Evolutionary conservation across 805 yeast genomes (phyloP).

Genomic region (Kregervanrija fluxuum): DNA sequence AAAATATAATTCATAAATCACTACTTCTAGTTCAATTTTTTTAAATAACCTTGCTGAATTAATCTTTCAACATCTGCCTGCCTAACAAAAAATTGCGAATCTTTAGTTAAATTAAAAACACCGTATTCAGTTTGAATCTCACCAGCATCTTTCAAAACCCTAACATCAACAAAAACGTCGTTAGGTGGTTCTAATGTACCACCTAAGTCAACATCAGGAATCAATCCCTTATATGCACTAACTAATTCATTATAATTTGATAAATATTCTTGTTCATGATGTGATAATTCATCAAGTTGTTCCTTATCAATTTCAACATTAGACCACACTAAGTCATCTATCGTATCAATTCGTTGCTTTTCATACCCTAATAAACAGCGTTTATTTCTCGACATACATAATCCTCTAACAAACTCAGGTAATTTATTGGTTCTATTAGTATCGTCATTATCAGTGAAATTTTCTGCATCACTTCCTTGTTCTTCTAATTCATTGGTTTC

Average conservation of each 20-base stretch:
- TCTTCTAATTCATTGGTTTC: conserved; percentile 62
- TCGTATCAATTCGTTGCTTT: conserved; percentile 55
- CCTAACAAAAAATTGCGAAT: conserved; percentile 90
- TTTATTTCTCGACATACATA: conserved; percentile 82
- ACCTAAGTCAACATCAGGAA: conserved; percentile 77
- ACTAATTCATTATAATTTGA: conserved; percentile 64
- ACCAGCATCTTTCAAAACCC: conserved; percentile 91
- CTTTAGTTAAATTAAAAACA: conserved; percentile 85
- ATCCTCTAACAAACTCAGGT: conserved; percentile 60
- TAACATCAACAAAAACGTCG: conserved; percentile 86
- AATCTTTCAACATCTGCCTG: conserved; percentile 91
- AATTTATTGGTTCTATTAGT: conserved; percentile 48
- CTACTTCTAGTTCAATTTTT: conserved; percentile 32
- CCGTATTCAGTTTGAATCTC: conserved; percentile 97
- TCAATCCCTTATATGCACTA: conserved; percentile 68
- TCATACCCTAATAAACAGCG: conserved; percentile 85
- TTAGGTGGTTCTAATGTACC: conserved; percentile 89
- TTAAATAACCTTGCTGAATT: conserved; percentile 89
- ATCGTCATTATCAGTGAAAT: conserved; percentile 25
- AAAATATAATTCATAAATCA: neutral
- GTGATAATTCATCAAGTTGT: conserved; percentile 50
- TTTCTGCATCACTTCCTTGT: conserved; percentile 30
- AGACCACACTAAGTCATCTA: conserved; percentile 69
- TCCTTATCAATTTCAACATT: conserved; percentile 42
- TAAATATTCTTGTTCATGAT: conserved; percentile 73